Conservation (phyloP, 495 filamentous ascomycete genomes). For the Bathelium albidoporum region DNA sequence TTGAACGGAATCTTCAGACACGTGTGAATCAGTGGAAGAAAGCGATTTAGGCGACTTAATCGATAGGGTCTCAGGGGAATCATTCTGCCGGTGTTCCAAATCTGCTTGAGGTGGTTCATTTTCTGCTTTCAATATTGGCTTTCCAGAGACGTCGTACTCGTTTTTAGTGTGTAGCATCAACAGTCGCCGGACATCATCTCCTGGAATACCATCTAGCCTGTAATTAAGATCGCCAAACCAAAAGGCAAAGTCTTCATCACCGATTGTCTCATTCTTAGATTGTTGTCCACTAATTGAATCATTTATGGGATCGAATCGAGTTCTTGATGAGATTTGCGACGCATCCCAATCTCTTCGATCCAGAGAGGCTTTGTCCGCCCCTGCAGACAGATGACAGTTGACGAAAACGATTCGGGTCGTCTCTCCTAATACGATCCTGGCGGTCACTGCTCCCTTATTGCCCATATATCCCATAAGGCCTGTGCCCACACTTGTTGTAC, state of each 20-base stretch:
- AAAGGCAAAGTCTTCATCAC: constrained; percentile 83
- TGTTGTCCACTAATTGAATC: constrained; percentile 42
- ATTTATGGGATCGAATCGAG: constrained; percentile 62
- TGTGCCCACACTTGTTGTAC: constrained; percentile 69
- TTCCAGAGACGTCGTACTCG: constrained; percentile 49
- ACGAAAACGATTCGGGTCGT: constrained; percentile 81
- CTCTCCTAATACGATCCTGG: constrained; percentile 78
- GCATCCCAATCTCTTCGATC: constrained; percentile 89
- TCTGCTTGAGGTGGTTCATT: constrained; percentile 24
- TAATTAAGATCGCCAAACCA: constrained; percentile 99
- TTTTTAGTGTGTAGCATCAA: constrained; percentile 73
- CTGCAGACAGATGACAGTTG: constrained; percentile 83
- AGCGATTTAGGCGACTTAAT: background rate
- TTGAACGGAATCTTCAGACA: background rate
- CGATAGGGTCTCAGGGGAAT: background rate
- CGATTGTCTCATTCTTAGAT: constrained; percentile 55
- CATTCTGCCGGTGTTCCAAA: background rate
- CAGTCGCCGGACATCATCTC: constrained; percentile 78
- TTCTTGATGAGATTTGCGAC: constrained; percentile 59
- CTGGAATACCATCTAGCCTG: constrained; percentile 75
- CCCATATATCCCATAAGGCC: constrained; percentile 86
- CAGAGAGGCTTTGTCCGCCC: constrained; percentile 61
- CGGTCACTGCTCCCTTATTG: constrained; percentile 84
- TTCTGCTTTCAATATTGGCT: constrained; percentile 26
- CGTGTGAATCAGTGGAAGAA: background rate